These are phyloP conservation scores for Aspergillus panamensis DNA, from an alignment of 495 filamentous ascomycete species.

Conservation along the genomic window DNA sequence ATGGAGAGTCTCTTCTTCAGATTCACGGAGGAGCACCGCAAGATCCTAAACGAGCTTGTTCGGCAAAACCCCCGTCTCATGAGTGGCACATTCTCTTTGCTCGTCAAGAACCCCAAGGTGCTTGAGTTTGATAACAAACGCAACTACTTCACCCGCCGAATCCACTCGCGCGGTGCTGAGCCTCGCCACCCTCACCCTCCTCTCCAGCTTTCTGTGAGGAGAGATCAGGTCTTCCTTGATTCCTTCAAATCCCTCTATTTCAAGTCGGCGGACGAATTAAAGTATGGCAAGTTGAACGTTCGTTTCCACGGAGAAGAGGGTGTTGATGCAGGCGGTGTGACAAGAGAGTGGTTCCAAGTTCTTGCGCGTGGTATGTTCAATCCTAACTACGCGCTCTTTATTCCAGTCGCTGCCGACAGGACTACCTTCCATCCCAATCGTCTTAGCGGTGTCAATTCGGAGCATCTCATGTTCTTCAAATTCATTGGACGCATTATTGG, in stretches of 20 bases:
- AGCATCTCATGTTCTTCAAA: slow-evolving; percentile 98
- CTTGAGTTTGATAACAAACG: slow-evolving; percentile 99
- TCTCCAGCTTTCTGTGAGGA: slow-evolving; percentile 83
- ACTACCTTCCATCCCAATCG: slow-evolving; percentile 99
- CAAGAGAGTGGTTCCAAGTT: slow-evolving; percentile 98
- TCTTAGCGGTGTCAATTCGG: slow-evolving; percentile 85
- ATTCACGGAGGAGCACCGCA: slow-evolving; percentile 97
- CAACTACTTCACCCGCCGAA: slow-evolving; percentile 93
- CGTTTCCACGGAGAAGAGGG: slow-evolving; percentile 97
- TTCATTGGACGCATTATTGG: slow-evolving; percentile 99
- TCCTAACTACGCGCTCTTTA: slow-evolving; percentile 93
- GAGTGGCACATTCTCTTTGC: slow-evolving; percentile 91
- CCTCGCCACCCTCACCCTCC: slow-evolving; percentile 65
- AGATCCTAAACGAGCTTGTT: slow-evolving; percentile 97
- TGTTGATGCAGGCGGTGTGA: slow-evolving; percentile 96
- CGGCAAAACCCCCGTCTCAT: slow-evolving; percentile 95
- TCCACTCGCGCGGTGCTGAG: slow-evolving; percentile 71
- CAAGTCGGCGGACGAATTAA: slow-evolving; percentile 92
- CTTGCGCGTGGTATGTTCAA: slow-evolving; percentile 99
- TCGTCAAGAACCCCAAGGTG: slow-evolving; percentile 98
- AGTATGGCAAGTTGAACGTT: slow-evolving; percentile 96
- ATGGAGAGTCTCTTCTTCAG: slow-evolving; percentile 95
- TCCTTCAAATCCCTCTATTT: slow-evolving; percentile 95
- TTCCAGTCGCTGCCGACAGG: slow-evolving; percentile 93
- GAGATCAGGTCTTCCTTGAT: slow-evolving; percentile 96